These are phyloP conservation scores for Suillus lakei DNA, from an alignment of 768 basidiomycete species.

Conservation along the genomic window DNA sequence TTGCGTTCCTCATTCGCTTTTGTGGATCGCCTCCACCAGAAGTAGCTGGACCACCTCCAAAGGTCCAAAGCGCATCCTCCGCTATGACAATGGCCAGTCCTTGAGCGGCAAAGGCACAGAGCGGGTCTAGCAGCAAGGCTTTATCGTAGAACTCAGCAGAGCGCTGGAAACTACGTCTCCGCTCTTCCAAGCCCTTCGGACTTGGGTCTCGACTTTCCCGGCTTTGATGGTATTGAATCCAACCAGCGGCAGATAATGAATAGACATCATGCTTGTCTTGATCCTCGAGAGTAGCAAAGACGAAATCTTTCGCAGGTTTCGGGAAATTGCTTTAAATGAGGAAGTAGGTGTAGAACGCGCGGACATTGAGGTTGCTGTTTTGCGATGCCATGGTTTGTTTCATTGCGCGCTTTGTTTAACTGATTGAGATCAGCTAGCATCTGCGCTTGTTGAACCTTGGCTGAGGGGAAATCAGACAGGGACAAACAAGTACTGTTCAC, in stretches of 20 bases:
- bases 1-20: slow-evolving; percentile 70
- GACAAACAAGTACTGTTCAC: not conserved
- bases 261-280: slow-evolving; percentile 89
- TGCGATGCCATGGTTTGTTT: slow-evolving; percentile 89
- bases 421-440: slow-evolving; percentile 74
- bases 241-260: slow-evolving; percentile 87
- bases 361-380: slow-evolving; percentile 79
- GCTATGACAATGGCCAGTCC: slow-evolving; percentile 94
- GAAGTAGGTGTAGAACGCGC: slow-evolving; percentile 93
- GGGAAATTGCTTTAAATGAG: slow-evolving; percentile 76
- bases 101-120: slow-evolving; percentile 92
- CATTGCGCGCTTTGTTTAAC: slow-evolving; percentile 80
- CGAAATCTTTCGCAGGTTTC: slow-evolving; percentile 84
- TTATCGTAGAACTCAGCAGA: slow-evolving; percentile 93
- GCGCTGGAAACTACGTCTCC: slow-evolving; percentile 76
- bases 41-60: slow-evolving; percentile 56
- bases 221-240: slow-evolving; percentile 84
- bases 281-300: slow-evolving; percentile 86
- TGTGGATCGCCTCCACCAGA: slow-evolving; percentile 65
- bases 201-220: slow-evolving; percentile 79
- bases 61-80: slow-evolving; percentile 82
- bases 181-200: slow-evolving; percentile 57
- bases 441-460: slow-evolving; percentile 90
- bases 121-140: slow-evolving; percentile 81
- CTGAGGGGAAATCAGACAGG: slow-evolving; percentile 45